Percentiles rank a stretch among this genome's conserved stretches.
Evolutionary conservation across 208 protist genomes (phyloP).

Genomic region (Paratrypanosoma confusum): DNA sequence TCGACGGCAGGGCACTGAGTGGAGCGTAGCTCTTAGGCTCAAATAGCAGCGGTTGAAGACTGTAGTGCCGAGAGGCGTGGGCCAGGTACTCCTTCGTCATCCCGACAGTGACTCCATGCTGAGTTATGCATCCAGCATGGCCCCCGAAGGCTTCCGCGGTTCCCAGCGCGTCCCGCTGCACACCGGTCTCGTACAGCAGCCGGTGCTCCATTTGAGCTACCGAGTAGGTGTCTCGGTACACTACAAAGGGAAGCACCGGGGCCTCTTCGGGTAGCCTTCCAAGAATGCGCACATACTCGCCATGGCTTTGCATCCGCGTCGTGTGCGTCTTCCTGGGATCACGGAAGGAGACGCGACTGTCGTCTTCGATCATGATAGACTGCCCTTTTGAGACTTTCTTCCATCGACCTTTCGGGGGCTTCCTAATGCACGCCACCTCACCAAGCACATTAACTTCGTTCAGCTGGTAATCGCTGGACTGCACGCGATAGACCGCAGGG

Average conservation of each 20-base stretch:
- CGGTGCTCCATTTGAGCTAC: constrained; percentile 37
- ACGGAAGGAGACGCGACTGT: constrained; percentile 36
- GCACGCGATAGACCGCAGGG: constrained; percentile 61
- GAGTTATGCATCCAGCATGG: constrained; percentile 50
- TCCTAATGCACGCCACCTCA: constrained; percentile 26
- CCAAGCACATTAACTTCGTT: constrained; percentile 40
- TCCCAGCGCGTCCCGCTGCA: constrained; percentile 33
- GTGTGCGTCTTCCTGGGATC: constrained; percentile 44
- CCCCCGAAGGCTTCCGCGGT: constrained; percentile 34
- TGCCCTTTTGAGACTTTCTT: constrained; percentile 55
- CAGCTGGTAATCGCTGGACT: constrained; percentile 61
- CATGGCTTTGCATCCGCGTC: constrained; percentile 55
- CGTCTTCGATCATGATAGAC: constrained; percentile 58
- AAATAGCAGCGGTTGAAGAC: constrained; percentile 65
- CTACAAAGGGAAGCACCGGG: constrained; percentile 53
- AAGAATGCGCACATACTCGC: constrained; percentile 49
- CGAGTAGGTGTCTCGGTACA: constrained; percentile 63
- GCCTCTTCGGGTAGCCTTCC: constrained; percentile 35
- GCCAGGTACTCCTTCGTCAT: constrained; percentile 64
- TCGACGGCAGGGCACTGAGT: constrained; percentile 6
- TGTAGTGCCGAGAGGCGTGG: constrained; percentile 70
- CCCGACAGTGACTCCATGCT: constrained; percentile 54
- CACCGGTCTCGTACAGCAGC: constrained; percentile 51
- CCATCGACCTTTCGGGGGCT: constrained; percentile 50
- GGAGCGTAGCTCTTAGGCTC: constrained; percentile 40